Percentiles rank a stretch among this genome's conserved stretches.
Conservation (phyloP, 495 filamentous ascomycete genomes). For the Xylaria telfairii region DNA sequence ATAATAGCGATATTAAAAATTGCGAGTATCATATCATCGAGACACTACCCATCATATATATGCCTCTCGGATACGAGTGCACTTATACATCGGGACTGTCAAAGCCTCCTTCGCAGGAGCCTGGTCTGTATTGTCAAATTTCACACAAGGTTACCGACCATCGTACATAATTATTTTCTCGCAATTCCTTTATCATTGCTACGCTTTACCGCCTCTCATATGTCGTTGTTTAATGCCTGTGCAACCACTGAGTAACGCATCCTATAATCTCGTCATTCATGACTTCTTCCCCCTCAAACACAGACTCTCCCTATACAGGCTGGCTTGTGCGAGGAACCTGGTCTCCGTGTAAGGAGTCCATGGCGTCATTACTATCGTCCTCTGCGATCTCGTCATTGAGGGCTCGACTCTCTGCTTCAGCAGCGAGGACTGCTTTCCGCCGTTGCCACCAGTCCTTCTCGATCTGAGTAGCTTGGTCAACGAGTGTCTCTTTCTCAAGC, state of each 20-base stretch:
- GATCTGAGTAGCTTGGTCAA: constrained; percentile 59
- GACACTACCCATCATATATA: neutral
- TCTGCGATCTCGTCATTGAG: constrained; percentile 12
- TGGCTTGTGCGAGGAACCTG: constrained; percentile 7
- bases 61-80: neutral
- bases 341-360: constrained; percentile 10
- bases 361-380: constrained; percentile 21
- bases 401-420: constrained; percentile 36
- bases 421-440: constrained; percentile 48
- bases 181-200: neutral
- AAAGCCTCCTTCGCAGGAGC: neutral
- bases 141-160: neutral
- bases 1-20: neutral
- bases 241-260: neutral
- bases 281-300: neutral
- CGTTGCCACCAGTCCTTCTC: constrained; percentile 58
- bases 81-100: neutral
- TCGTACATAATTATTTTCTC: neutral
- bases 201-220: neutral
- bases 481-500: constrained; percentile 77
- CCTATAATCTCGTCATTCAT: neutral
- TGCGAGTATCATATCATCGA: neutral
- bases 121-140: neutral
- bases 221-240: neutral
- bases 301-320: constrained; percentile 6